Evolutionary conservation across 1,139 yeast species (phyloP).

Genomic region (Suhomyces panamericanus): DNA sequence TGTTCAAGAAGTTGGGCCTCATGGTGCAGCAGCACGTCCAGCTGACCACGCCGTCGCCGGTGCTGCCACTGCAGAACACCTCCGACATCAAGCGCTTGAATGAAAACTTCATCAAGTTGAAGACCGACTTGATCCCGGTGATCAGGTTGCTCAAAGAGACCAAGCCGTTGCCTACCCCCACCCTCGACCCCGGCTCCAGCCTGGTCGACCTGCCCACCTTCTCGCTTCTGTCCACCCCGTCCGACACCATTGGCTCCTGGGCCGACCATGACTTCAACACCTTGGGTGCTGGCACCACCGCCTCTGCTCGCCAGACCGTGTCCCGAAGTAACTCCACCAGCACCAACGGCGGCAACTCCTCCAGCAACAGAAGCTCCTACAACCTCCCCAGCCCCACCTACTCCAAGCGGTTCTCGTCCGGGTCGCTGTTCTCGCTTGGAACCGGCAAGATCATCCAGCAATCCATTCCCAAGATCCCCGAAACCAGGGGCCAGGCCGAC

Average conservation of each 20-base stretch:
- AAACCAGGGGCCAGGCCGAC: constrained; percentile 16
- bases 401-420: constrained; percentile 42
- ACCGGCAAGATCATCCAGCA: constrained; percentile 44
- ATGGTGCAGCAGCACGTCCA: constrained; percentile 15
- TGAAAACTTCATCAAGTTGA: constrained; percentile 51
- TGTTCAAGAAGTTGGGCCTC: constrained; percentile 27
- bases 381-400: constrained; percentile 40
- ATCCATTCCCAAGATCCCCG: constrained; percentile 25
- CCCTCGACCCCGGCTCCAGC: constrained; percentile 40
- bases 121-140: constrained; percentile 55
- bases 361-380: constrained; percentile 17
- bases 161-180: constrained; percentile 60
- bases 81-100: constrained; percentile 41
- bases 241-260: constrained; percentile 14
- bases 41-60: constrained; percentile 21
- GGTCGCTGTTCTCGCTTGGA: constrained; percentile 42
- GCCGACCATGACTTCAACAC: constrained; percentile 14
- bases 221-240: constrained; percentile 23
- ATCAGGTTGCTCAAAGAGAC: constrained; percentile 52
- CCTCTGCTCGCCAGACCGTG: constrained; percentile 9
- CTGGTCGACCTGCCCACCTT: constrained; percentile 37
- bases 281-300: constrained; percentile 2
- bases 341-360: constrained; percentile 8
- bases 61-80: constrained; percentile 24
- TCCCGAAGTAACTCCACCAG: constrained; percentile 21